Percentiles rank a stretch among this genome's conserved stretches.
These are phyloP conservation scores for Ascochyta clinopodiicola DNA, from an alignment of 2,329 filamentous ascomycete genomes.

Conservation along the genomic window DNA sequence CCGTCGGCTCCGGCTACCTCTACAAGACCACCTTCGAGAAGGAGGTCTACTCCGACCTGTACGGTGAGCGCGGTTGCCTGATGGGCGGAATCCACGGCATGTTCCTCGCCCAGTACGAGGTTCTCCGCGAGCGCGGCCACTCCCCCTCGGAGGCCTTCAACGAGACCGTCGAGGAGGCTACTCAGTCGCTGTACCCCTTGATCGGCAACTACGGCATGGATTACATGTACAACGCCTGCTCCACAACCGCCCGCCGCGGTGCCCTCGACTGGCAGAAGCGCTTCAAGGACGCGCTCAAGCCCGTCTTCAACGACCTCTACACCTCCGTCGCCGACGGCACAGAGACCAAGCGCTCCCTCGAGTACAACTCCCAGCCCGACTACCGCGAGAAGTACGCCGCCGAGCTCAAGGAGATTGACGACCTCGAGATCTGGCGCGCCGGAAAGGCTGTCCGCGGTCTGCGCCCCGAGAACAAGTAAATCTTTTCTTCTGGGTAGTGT, in stretches of 20 bases:
- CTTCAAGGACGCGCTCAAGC: slow-evolving; percentile 99
- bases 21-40: slow-evolving; percentile 99
- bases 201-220: slow-evolving; percentile 99
- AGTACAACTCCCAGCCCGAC: slow-evolving; percentile 94
- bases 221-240: slow-evolving; percentile 99
- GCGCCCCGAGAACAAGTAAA: slow-evolving; percentile 50
- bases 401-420: slow-evolving; percentile 98
- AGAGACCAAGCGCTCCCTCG: slow-evolving; percentile 95
- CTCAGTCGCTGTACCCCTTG: slow-evolving; percentile 95
- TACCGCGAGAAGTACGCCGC: slow-evolving; percentile 98
- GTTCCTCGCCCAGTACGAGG: slow-evolving; percentile 99
- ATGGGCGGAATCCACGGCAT: slow-evolving; percentile 99
- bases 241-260: slow-evolving; percentile 95
- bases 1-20: slow-evolving; percentile 96
- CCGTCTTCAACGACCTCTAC: slow-evolving; percentile 97
- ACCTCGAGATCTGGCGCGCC: slow-evolving; percentile 98
- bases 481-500: not conserved
- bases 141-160: slow-evolving; percentile 98
- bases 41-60: slow-evolving; percentile 99
- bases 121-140: slow-evolving; percentile 98
- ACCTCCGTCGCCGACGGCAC: slow-evolving; percentile 87
- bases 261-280: slow-evolving; percentile 97
- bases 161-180: slow-evolving; percentile 99
- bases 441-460: slow-evolving; percentile 86
- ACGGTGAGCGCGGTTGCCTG: slow-evolving; percentile 99